Conservation (phyloP, 345 rosid species). For the Heritiera littoralis region DNA sequence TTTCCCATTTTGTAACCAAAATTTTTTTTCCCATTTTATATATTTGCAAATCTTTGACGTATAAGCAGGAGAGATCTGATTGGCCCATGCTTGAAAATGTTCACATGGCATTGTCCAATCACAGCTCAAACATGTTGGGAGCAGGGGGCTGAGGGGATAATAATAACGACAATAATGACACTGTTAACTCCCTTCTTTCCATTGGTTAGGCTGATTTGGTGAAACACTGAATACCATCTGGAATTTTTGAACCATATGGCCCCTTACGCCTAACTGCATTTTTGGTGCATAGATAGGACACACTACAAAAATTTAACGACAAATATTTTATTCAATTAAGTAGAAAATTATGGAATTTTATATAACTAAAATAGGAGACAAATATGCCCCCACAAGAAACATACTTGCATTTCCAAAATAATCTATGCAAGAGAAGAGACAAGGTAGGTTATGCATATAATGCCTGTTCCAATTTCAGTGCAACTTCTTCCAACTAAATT, state of each 20-base stretch:
- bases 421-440: neutral
- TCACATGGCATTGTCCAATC: constrained; percentile 18
- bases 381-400: neutral
- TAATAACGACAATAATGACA: no score
- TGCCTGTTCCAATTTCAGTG: constrained; percentile 20
- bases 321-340: neutral
- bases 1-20: no score
- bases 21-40: no score
- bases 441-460: constrained; percentile 3
- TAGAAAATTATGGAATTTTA: neutral
- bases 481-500: constrained; percentile 8
- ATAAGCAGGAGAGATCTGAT: neutral
- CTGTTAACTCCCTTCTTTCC: neutral
- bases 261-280: neutral
- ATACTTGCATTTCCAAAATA: neutral
- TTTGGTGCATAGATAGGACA: neutral
- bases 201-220: constrained; percentile 22
- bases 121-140: constrained; percentile 11
- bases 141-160: neutral
- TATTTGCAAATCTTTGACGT: no score
- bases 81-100: neutral
- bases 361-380: neutral
- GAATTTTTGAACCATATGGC: neutral
- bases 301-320: neutral
- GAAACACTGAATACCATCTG: constrained; percentile 18